phyloP scores from a whole-genome alignment of 2,329 filamentous ascomycete species.

The Pseudogymnoascus sp. region DNA sequence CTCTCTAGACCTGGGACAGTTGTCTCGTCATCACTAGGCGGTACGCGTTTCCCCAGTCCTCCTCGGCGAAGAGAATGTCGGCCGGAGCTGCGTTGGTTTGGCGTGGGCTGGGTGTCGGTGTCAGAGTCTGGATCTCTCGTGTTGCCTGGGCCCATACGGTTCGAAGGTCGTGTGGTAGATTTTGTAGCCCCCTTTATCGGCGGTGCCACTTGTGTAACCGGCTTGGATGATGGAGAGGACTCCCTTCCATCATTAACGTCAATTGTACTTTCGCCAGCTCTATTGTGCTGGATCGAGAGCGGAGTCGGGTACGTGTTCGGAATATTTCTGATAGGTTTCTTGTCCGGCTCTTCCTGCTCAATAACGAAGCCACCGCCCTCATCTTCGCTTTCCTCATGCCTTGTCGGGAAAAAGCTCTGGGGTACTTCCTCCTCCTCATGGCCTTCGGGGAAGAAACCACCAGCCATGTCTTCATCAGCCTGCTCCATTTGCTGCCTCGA shows the following conservation, averaged over 20 bases:
- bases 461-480: slow-evolving; percentile 47
- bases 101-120: neutral
- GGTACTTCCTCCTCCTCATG: slow-evolving; percentile 41
- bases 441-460: slow-evolving; percentile 54
- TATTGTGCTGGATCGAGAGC: neutral
- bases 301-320: neutral
- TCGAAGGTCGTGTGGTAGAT: neutral
- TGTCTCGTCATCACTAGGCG: neutral
- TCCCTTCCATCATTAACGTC: neutral
- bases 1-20: neutral
- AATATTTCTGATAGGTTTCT: neutral
- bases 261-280: neutral
- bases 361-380: slow-evolving; percentile 22
- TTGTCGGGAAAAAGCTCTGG: slow-evolving; percentile 26
- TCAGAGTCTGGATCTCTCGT: neutral
- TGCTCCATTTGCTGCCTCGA: slow-evolving; percentile 25
- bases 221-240: neutral
- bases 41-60: neutral
- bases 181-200: neutral
- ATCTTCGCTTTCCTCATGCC: slow-evolving; percentile 22
- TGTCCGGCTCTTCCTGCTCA: neutral
- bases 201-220: neutral
- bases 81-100: neutral
- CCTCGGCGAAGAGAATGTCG: neutral
- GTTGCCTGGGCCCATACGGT: neutral